These are phyloP conservation scores for Cyclanthera cordifolia DNA, from an alignment of 306 rosid genomes.

Conservation along the genomic window DNA sequence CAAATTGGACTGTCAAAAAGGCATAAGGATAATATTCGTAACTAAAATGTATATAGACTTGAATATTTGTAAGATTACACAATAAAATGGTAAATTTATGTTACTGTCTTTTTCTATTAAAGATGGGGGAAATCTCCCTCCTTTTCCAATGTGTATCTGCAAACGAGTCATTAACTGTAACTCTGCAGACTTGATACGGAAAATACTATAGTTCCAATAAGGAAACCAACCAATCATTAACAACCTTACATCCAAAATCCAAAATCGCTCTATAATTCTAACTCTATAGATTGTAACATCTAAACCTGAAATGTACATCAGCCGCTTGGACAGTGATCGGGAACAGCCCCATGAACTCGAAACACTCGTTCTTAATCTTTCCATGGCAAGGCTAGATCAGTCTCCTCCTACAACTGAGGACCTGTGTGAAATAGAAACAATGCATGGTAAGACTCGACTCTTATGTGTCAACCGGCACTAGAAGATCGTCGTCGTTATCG, in stretches of 20 bases:
- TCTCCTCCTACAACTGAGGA: conserved; percentile 26
- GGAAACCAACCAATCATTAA: conserved; percentile 25
- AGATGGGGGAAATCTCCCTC: not conserved
- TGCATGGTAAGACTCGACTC: conserved; percentile 7
- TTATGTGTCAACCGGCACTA: conserved; percentile 15
- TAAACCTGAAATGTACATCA: conserved; percentile 58
- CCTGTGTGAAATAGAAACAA: conserved; percentile 10
- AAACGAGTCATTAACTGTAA: conserved; percentile 17
- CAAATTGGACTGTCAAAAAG: too few relatives aligned
- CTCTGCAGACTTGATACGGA: conserved; percentile 9
- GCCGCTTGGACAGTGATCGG: conserved; percentile 86
- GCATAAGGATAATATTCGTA: not conserved
- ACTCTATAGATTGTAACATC: conserved; percentile 39
- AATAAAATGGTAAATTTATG: not conserved
- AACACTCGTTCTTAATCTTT: conserved; percentile 18
- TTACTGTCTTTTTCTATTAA: not conserved
- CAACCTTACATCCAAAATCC: conserved; percentile 29
- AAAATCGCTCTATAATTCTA: conserved; percentile 29
- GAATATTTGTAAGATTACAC: not conserved
- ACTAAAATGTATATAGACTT: not conserved
- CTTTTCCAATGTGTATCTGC: conserved; percentile 27
- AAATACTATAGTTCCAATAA: not conserved
- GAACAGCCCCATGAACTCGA: conserved; percentile 35
- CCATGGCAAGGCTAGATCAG: conserved; percentile 20
- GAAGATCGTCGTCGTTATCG: conserved; percentile 24